phyloP scores from a whole-genome alignment of 2,329 filamentous ascomycete genomes.

The Furcasterigmium furcatum region DNA sequence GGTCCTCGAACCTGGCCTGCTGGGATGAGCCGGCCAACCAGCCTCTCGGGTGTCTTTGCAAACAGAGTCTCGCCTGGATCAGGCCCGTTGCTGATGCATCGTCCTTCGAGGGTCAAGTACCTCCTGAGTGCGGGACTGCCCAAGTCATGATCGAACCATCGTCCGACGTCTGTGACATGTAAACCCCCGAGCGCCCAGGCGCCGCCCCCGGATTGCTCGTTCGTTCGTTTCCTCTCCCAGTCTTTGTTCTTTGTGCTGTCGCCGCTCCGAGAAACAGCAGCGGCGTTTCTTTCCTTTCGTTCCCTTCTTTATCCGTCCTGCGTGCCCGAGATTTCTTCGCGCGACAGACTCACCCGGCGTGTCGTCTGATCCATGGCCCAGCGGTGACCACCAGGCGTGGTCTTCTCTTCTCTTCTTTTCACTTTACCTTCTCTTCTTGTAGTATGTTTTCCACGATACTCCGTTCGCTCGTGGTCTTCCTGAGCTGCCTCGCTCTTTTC shows the following conservation, averaged over 20 bases:
- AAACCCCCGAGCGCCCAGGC: not conserved
- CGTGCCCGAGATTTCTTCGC: not conserved
- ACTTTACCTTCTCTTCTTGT: not conserved
- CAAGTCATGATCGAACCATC: not conserved
- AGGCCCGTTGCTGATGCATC: no score
- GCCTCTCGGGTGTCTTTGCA: no score
- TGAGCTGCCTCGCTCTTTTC: constrained; percentile 15
- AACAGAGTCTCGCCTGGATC: no score
- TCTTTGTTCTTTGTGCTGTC: not conserved
- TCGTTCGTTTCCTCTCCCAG: not conserved
- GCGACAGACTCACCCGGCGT: constrained; percentile 1
- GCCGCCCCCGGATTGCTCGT: not conserved
- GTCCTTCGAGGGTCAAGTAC: no score
- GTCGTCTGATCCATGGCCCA: not conserved
- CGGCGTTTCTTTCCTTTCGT: not conserved
- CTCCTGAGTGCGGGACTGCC: no score
- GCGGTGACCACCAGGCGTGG: not conserved
- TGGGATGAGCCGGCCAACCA: no score
- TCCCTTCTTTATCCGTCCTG: constrained; percentile 7
- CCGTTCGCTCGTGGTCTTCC: constrained; percentile 9
- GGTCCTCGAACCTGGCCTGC: no score
- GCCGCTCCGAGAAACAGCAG: not conserved
- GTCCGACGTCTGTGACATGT: constrained; percentile 2
- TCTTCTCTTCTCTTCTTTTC: not conserved
- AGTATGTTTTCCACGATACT: constrained; percentile 7